phyloP scores from a whole-genome alignment of 2,329 filamentous ascomycete species.

The Microdochium trichocladiopsis region DNA sequence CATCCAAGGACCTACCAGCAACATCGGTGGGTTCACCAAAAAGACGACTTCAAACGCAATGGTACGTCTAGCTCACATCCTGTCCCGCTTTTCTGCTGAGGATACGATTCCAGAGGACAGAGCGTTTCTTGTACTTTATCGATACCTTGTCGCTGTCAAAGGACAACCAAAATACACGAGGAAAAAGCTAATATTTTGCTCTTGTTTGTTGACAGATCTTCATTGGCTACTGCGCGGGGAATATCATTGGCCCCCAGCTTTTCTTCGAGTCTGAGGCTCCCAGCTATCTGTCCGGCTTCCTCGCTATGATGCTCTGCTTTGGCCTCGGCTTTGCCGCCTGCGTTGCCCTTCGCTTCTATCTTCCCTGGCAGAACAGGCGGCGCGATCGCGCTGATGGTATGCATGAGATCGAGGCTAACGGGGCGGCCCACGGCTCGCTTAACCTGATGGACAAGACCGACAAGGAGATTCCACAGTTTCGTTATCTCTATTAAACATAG shows the following conservation, averaged over 20 bases:
- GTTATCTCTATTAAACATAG: slow-evolving; percentile 29
- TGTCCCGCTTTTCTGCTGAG: slow-evolving; percentile 55
- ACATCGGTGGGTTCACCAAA: slow-evolving; percentile 11
- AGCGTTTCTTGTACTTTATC: not conserved
- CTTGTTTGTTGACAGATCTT: slow-evolving; percentile 1
- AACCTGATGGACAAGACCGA: slow-evolving; percentile 31
- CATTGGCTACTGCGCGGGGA: slow-evolving; percentile 7
- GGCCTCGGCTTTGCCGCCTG: slow-evolving; percentile 39
- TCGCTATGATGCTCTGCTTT: slow-evolving; percentile 55
- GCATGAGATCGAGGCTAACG: not conserved
- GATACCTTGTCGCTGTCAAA: not conserved
- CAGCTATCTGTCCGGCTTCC: slow-evolving; percentile 53
- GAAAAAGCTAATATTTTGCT: not conserved
- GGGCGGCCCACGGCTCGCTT: not conserved
- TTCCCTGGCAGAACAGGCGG: slow-evolving; percentile 42
- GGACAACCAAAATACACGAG: not conserved
- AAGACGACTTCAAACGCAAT: slow-evolving; percentile 10
- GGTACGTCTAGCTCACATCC: slow-evolving; percentile 18
- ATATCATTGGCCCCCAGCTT: slow-evolving; percentile 50
- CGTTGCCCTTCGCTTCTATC: slow-evolving; percentile 40
- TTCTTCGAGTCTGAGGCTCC: slow-evolving; percentile 52
- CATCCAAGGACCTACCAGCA: slow-evolving; percentile 3
- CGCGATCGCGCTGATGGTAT: slow-evolving; percentile 28
- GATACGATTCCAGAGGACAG: slow-evolving; percentile 33
- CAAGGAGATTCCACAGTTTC: slow-evolving; percentile 33